Base-by-base conservation (phyloP, 2,329 filamentous ascomycete species). In the Verruconis gallopava region DNA sequence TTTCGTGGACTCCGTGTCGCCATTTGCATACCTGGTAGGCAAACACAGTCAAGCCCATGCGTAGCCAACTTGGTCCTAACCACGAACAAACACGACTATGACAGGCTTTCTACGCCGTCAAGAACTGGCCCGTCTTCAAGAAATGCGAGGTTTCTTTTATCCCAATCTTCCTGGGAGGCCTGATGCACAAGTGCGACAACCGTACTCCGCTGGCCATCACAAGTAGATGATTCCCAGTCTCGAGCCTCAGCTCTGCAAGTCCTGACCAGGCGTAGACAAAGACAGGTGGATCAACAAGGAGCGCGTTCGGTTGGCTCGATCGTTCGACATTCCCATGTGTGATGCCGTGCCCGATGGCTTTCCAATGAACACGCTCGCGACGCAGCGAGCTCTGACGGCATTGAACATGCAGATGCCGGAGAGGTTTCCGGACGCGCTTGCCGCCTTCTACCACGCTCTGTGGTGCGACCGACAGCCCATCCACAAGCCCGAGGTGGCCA, bases 1-100 rank as follows among this genome's bases (percentile, higher is more conserved):
- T 12, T 77, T 72, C 49, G 54, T 77, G 36, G 74, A 78, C 57
- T 62, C 75, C 9, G 65, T 79, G 18, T 72, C 67, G 46, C 75
- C 75, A 1, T 78, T 79, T 54, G 71, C 64, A 1, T 78, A 77
- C 49, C 62, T 76, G 43, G 74, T 69, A 2, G 78, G 73, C 53
- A 22, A 18, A 40, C 18, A 17, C 21, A n/a, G 40, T n/a, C 21
- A 4, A 22, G 42, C 14, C n/a, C n/a, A n/a, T n/a, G n/a, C n/a
- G n/a, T n/a, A n/a, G n/a, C n/a, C n/a, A n/a, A 35, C 19, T 17
- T 32, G 20, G 34, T 44, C 37, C 32, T 37, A 22, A 20, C 20
- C 28, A 13, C 4, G 19, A 22, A 9, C 32, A 36, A 34, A 28
- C 21, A 15, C n/a, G 13, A 41, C 17, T 17, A 17, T n/a, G 36